Evolutionary conservation across 352 stramenopile genomes (phyloP).

Genomic region (Pythium utonaiense): DNA sequence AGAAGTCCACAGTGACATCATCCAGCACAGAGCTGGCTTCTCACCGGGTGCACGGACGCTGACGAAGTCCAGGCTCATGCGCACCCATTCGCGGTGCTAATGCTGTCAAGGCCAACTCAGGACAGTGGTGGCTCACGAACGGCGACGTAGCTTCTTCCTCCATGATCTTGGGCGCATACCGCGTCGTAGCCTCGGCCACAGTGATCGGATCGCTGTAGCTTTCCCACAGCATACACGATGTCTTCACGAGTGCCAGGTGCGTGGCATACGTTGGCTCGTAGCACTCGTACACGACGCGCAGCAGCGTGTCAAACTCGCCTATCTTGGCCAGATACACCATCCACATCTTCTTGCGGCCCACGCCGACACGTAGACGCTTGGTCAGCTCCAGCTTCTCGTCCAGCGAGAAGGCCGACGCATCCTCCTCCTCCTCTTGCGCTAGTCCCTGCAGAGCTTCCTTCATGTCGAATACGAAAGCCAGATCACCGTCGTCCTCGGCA

Average conservation of each 20-base stretch:
- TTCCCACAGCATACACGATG: constrained; percentile 1
- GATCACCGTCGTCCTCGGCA: background rate
- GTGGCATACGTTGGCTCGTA: constrained; percentile 54
- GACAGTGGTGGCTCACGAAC: constrained; percentile 35
- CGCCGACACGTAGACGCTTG: constrained; percentile 41
- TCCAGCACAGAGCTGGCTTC: constrained; percentile 23
- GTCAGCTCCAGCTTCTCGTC: constrained; percentile 30
- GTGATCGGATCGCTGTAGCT: constrained; percentile 20
- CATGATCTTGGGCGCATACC: constrained; percentile 51
- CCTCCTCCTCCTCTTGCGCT: background rate
- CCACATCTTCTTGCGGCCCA: constrained; percentile 67
- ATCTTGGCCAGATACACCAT: constrained; percentile 45
- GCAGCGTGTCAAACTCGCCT: constrained; percentile 19
- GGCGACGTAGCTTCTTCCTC: constrained; percentile 61
- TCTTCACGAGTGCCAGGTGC: constrained; percentile 19
- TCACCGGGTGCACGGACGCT: constrained; percentile 16
- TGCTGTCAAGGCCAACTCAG: constrained; percentile 36
- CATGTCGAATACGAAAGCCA: constrained; percentile 11
- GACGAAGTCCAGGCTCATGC: constrained; percentile 27
- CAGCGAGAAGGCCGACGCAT: background rate
- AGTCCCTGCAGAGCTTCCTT: constrained; percentile 13
- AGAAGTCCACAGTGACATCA: constrained; percentile 28
- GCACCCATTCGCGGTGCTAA: constrained; percentile 51
- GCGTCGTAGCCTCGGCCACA: constrained; percentile 32
- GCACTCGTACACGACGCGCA: constrained; percentile 55